Conservation (phyloP, 2,329 filamentous ascomycete species). For the Monilinia polystroma region DNA sequence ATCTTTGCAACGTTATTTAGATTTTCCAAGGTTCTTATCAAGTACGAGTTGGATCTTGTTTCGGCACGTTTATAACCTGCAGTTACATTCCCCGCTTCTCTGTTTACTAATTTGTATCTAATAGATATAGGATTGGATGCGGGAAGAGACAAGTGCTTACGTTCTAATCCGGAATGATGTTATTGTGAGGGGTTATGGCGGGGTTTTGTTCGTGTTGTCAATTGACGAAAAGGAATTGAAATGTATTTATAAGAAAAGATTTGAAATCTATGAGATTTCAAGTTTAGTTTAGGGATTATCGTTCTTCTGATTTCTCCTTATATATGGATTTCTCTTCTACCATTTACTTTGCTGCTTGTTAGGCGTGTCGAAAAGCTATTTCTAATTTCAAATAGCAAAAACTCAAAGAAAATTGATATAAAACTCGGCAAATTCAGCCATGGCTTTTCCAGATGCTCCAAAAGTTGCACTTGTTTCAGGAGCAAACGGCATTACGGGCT, state of each 20-base stretch:
- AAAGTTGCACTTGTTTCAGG: slow-evolving; percentile 19
- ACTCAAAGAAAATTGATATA: neutral
- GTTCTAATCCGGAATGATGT: neutral
- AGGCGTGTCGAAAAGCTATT: neutral
- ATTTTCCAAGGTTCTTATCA: too few relatives aligned
- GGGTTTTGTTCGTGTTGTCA: neutral
- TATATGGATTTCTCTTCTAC: neutral
- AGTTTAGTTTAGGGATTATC: neutral
- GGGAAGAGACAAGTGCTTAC: neutral
- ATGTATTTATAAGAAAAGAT: neutral
- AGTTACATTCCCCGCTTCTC: neutral
- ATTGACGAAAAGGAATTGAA: neutral
- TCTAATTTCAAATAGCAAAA: neutral
- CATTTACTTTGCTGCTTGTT: neutral
- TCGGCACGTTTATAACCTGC: too few relatives aligned
- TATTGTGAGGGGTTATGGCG: neutral
- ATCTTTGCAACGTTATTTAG: too few relatives aligned
- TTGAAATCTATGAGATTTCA: neutral
- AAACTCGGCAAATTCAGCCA: neutral
- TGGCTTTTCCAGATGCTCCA: neutral
- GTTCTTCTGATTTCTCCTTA: neutral
- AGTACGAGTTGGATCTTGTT: too few relatives aligned
- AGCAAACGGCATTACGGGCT: slow-evolving; percentile 12
- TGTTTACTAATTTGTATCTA: neutral
- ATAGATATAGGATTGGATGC: neutral